Evolutionary conservation across 2,329 filamentous ascomycete species (phyloP).

Genomic region (Neofusicoccum umdonicola): DNA sequence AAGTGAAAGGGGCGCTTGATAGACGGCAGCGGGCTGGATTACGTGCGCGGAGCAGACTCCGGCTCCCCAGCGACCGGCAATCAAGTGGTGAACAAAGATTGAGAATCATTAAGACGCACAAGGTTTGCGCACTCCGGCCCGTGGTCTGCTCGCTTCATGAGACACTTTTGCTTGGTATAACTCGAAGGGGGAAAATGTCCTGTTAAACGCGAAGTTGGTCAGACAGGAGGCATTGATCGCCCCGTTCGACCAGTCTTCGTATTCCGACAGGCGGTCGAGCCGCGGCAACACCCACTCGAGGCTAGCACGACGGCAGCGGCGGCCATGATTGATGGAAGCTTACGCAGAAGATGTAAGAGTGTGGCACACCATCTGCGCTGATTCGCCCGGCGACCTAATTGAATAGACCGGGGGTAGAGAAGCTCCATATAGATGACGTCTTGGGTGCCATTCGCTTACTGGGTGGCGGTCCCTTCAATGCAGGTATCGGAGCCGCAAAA

Average conservation of each 20-base stretch:
- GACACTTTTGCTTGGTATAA: not conserved
- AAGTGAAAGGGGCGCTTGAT: not conserved
- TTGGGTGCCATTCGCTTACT: not conserved
- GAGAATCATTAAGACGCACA: not conserved
- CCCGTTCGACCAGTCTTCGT: not conserved
- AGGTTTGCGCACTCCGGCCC: not conserved
- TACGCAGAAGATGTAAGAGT: not conserved
- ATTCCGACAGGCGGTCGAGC: not conserved
- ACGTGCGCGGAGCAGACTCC: not conserved
- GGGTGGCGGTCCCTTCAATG: not conserved
- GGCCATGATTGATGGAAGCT: not conserved
- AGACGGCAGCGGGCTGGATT: not conserved
- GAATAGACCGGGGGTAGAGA: not conserved
- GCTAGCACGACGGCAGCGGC: not conserved
- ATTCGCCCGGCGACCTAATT: not conserved
- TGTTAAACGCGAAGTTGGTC: not conserved
- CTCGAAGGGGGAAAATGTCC: not conserved
- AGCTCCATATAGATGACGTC: not conserved
- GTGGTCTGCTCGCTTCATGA: not conserved
- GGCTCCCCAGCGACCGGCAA: not conserved
- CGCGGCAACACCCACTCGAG: not conserved
- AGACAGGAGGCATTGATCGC: not conserved
- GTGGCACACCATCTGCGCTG: not conserved
- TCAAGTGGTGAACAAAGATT: not conserved
- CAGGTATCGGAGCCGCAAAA: not conserved